These are phyloP conservation scores for Daphne laureola DNA, from an alignment of 441 rosid species.

Conservation along the genomic window DNA sequence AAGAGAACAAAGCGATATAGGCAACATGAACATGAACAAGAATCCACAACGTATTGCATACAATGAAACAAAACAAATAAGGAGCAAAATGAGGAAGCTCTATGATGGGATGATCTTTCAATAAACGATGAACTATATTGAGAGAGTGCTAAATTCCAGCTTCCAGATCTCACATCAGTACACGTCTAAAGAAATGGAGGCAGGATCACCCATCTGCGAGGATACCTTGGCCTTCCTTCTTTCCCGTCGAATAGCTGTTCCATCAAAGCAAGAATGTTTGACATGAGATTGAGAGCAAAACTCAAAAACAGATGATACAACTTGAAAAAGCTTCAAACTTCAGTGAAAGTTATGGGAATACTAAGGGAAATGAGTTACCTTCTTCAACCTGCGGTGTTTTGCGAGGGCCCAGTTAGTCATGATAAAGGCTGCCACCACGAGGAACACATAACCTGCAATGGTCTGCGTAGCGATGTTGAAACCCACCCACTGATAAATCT, in stretches of 20 bases:
- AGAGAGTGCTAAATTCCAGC: too few species aligned
- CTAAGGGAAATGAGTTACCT: conserved; percentile 37
- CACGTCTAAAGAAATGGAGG: conserved; percentile 68
- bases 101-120: conserved; percentile 9
- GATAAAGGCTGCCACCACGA: conserved; percentile 62
- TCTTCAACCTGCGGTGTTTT: conserved; percentile 77
- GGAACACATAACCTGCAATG: conserved; percentile 75
- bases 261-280: background rate
- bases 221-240: conserved; percentile 81
- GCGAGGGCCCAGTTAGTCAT: conserved; percentile 98
- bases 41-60: background rate
- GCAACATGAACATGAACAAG: background rate
- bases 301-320: background rate
- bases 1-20: too few species aligned
- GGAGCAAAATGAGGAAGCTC: conserved; percentile 1
- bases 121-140: background rate
- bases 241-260: conserved; percentile 79
- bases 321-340: background rate
- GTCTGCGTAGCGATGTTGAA: conserved; percentile 94
- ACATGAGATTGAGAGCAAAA: too few species aligned
- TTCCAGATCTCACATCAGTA: background rate
- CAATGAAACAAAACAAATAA: conserved; percentile 1
- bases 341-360: background rate
- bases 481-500: conserved; percentile 95
- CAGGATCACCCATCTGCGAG: conserved; percentile 76